Evolutionary conservation across 306 rosid genomes (phyloP), one percentile per base, ranked within the genome.

Genomic region (Vigna trinervia): DNA sequence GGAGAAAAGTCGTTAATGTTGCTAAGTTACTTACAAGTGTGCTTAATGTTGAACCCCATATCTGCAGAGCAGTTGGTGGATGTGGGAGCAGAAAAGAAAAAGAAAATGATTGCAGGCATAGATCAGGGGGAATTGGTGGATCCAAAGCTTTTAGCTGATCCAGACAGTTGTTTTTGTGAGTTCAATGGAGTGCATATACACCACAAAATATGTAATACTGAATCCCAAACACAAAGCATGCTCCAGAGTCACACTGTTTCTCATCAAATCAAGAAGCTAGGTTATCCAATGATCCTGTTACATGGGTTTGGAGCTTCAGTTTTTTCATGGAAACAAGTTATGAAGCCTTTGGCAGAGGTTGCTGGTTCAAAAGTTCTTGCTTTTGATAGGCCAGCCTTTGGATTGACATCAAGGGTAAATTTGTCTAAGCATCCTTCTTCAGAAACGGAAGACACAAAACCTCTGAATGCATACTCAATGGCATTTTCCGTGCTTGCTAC

Each of bases 361-460:
- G 48, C 82, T 48, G 90, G 96, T 71, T 88, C 97, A 19, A 94
- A 88, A 78, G 91, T 90, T 80, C 87, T 94, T 59, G 98, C 98
- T 77, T 94, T 92, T 87, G 98, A 94, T 84, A 85, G 98, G 82
- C 98, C 98, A 2, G 98, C 98, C 17, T 94, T 94, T 84, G 98
- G 98, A 53, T 84, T 94, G 88, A 94, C 97, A 39, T 88, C 98
- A 8, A 89, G 98, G 79, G 82, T 82, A 9, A 76, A 83, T 56
- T 66, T 76, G 60, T 77, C 80, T 4, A 56, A 47, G 56, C 84
- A 58, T 67, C 73, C 56, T 70, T 48, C 90, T 68, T 82, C 87
- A 10, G 88, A 76, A 59, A 73, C 52, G 11, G 83, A 69, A 73
- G 88, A 85, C 45, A 2, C 78, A 12, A 88, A 82, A 38, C 90